Evolutionary conservation across 805 yeast species (phyloP), one percentile per base, ranked within the genome.

Genomic region (Priceomyces haplophilus): DNA sequence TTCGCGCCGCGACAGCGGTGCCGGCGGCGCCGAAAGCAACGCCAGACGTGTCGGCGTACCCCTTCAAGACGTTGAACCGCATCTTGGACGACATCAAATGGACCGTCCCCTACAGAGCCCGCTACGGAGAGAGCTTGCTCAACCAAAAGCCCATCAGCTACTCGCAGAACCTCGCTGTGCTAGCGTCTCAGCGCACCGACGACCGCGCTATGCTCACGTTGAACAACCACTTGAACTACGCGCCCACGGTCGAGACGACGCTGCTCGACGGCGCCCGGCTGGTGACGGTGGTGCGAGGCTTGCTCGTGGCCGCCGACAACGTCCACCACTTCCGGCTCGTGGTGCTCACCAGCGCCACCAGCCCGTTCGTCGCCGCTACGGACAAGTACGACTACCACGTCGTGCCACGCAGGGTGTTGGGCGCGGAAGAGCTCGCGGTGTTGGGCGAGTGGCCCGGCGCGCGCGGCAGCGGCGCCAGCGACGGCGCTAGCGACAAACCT

Each of bases 51-150:
- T 19, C 29, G 16, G 38, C 44, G 21, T 53, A 42, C 62, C 74
- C 64, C 3, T 78, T 79, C 62, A 85, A 85, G 52, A 83, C 91
- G 0, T 61, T 82, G 4, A 85, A 85, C 52, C 66, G 91, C 42
- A 67, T 85, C 16, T 51, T 84, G 17, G 88, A 83, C 56, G 91
- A 85, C 53, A 55, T 85, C 23, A 64, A 75, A 40, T 72, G 58
- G 60, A 46, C 56, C 1, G 40, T 57, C 3, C 56, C 63, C 11
- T 56, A 44, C 37, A 48, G 46, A 32, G 10, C 21, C n/a, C 33
- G 30, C 8, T 34, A 34, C 16, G 45, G 40, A 2, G 40, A 44
- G n/a, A 54, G 61, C 36, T 51, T 69, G 16, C 55, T 69, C 24
- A 52, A 51, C 37, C 37, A 55, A 27, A 54, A 54, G 37, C 69